Conservation (phyloP, 352 stramenopile genomes). For the Achlya hypogyna region DNA sequence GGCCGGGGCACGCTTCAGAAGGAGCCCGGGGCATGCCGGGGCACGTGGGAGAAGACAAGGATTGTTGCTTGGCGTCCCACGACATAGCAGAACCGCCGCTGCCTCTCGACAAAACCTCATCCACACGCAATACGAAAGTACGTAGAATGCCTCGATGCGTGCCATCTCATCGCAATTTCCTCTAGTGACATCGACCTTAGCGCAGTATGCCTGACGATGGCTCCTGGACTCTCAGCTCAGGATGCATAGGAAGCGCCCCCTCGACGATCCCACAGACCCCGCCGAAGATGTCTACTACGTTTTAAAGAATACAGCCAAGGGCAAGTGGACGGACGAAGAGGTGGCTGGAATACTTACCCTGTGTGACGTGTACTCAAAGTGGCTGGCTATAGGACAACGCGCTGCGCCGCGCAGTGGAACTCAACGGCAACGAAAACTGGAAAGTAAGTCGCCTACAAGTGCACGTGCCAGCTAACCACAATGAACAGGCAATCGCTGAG, state of each 20-base stretch:
- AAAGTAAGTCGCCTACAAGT: neutral
- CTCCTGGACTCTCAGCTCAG: neutral
- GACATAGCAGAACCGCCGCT: neutral
- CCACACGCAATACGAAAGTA: neutral
- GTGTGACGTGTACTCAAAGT: neutral
- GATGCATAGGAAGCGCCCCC: neutral
- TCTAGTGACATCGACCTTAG: constrained; percentile 1
- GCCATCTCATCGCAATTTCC: neutral
- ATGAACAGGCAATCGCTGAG: constrained; percentile 22
- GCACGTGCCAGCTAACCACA: no score
- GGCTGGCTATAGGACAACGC: neutral
- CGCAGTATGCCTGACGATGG: neutral
- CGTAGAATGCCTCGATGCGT: no score
- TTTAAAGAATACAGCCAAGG: neutral
- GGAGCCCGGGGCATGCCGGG: neutral
- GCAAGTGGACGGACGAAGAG: constrained; percentile 3
- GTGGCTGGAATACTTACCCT: neutral
- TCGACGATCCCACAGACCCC: neutral
- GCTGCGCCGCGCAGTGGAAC: neutral
- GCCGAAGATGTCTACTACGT: neutral
- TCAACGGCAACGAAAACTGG: neutral
- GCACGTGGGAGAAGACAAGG: no score
- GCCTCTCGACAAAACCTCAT: neutral
- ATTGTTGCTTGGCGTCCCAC: no score
- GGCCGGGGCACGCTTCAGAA: no score